phyloP scores from a whole-genome alignment of 1,139 yeast species.

The Pichia sp. region DNA sequence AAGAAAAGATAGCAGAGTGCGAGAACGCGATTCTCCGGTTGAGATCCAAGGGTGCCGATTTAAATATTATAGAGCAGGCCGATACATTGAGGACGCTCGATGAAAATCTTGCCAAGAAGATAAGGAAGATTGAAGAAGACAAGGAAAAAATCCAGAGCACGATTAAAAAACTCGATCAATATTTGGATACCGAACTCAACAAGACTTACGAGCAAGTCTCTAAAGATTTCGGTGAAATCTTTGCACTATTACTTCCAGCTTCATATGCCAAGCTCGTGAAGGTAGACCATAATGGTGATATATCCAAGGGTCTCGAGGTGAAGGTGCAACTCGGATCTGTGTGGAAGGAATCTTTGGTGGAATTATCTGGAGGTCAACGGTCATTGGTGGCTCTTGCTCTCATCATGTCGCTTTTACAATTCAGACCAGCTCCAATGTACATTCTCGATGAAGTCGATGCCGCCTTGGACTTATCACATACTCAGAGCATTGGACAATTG shows the following conservation, averaged over 20 bases:
- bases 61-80: slow-evolving; percentile 88
- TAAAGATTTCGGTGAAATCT: slow-evolving; percentile 85
- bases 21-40: slow-evolving; percentile 62
- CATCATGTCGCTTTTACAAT: slow-evolving; percentile 93
- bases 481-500: slow-evolving; percentile 94
- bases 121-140: slow-evolving; percentile 83
- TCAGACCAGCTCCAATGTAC: slow-evolving; percentile 93
- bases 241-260: slow-evolving; percentile 82
- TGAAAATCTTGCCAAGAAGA: slow-evolving; percentile 67
- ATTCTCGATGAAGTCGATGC: slow-evolving; percentile 99
- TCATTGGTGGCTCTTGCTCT: slow-evolving; percentile 87
- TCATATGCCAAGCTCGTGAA: slow-evolving; percentile 89
- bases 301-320: slow-evolving; percentile 87
- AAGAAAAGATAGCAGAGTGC: slow-evolving; percentile 49
- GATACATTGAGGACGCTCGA: slow-evolving; percentile 93
- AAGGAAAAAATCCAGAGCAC: slow-evolving; percentile 87
- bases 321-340: slow-evolving; percentile 85
- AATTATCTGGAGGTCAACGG: slow-evolving; percentile 95
- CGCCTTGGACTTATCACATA: slow-evolving; percentile 92
- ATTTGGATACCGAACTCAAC: slow-evolving; percentile 75
- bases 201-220: slow-evolving; percentile 84
- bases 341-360: slow-evolving; percentile 95
- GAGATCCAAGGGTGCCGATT: slow-evolving; percentile 71
- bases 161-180: slow-evolving; percentile 75
- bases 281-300: slow-evolving; percentile 59